Percentiles rank a stretch among this genome's conserved stretches.
Conservation (phyloP, 1,284 basidiomycete genomes). For the Kwoniella shivajii region DNA sequence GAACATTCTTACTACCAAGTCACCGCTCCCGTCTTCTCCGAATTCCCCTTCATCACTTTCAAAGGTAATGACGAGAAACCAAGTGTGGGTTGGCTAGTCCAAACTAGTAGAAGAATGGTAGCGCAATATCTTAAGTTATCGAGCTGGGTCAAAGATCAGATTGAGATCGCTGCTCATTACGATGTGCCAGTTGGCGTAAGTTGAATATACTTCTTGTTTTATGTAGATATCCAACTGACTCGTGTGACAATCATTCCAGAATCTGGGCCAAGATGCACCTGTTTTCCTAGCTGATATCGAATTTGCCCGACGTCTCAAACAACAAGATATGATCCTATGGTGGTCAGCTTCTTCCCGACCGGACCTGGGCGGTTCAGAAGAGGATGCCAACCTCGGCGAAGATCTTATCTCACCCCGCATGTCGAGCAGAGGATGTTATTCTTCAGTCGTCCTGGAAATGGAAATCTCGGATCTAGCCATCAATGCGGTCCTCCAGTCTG, state of each 20-base stretch:
- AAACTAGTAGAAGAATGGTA: slow-evolving; percentile 68
- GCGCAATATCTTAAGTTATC: slow-evolving; percentile 78
- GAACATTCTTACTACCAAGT: slow-evolving; percentile 83
- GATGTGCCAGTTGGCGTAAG: slow-evolving; percentile 78
- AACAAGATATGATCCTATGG: slow-evolving; percentile 92
- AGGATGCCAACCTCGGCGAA: slow-evolving; percentile 74
- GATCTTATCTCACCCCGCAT: slow-evolving; percentile 87
- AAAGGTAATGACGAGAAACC: slow-evolving; percentile 65
- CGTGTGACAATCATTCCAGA: slow-evolving; percentile 47
- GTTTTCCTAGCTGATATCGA: slow-evolving; percentile 85
- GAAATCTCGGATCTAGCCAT: slow-evolving; percentile 90
- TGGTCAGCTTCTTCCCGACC: slow-evolving; percentile 91
- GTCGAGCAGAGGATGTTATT: slow-evolving; percentile 80
- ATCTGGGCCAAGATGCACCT: slow-evolving; percentile 87
- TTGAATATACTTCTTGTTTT: neutral
- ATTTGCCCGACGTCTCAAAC: slow-evolving; percentile 81
- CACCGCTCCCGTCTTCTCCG: slow-evolving; percentile 69
- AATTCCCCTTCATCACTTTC: slow-evolving; percentile 88
- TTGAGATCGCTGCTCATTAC: slow-evolving; percentile 84
- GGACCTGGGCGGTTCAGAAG: slow-evolving; percentile 90
- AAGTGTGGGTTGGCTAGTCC: slow-evolving; percentile 59
- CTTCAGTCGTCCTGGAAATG: slow-evolving; percentile 90
- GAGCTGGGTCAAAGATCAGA: slow-evolving; percentile 76
- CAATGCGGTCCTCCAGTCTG: slow-evolving; percentile 90
- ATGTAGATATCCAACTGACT: neutral